Conservation (phyloP, 306 rosid species). For the Acacia melanoxylon region DNA sequence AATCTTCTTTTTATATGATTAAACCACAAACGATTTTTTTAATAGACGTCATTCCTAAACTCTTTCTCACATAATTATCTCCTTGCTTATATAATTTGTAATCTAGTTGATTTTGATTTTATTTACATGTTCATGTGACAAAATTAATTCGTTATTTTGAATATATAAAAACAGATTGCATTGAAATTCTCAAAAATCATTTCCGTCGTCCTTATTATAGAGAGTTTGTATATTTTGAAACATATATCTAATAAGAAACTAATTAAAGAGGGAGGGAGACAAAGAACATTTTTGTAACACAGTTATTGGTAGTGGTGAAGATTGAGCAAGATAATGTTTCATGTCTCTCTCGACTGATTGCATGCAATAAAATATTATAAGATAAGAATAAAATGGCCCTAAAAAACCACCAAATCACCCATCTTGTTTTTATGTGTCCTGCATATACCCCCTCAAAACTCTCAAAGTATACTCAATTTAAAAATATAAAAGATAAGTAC, state of each 20-base stretch:
- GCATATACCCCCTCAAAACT: background rate
- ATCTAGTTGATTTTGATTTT: no score
- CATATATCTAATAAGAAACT: background rate
- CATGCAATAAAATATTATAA: background rate
- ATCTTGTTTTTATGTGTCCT: background rate
- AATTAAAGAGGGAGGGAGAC: background rate
- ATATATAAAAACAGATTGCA: background rate
- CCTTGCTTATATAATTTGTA: no score
- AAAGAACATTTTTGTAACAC: background rate
- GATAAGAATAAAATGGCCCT: constrained; percentile 28
- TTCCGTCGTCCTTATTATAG: background rate
- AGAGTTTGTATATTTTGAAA: background rate
- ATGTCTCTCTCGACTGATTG: background rate
- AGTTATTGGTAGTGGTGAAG: constrained; percentile 3
- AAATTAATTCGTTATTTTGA: background rate
- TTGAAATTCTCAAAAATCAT: background rate
- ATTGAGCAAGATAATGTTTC: constrained; percentile 1
- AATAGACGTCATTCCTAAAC: no score
- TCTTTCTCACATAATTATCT: no score
- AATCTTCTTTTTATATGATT: no score
- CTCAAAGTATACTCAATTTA: background rate
- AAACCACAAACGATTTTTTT: no score
- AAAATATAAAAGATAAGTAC: background rate
- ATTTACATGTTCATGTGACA: no score
- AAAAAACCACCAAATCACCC: background rate